Percentiles rank a stretch among this genome's conserved stretches.
These are phyloP conservation scores for Neurospora sp. DNA, from an alignment of 495 filamentous ascomycete species.

Conservation along the genomic window DNA sequence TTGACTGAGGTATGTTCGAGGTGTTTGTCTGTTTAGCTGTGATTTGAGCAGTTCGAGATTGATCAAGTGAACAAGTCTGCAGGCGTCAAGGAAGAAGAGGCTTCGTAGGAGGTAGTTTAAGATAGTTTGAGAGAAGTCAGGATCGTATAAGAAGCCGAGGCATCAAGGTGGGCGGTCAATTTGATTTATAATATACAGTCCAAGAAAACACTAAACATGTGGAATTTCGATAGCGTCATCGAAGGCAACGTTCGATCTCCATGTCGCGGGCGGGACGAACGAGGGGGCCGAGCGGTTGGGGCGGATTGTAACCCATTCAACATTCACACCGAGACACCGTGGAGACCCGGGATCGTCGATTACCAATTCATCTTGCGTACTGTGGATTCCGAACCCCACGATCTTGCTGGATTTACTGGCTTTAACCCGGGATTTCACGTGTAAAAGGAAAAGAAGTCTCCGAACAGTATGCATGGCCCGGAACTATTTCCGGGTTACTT, in stretches of 20 bases:
- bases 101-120: background rate
- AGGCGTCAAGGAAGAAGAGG: background rate
- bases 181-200: background rate
- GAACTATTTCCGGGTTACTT: background rate
- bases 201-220: background rate
- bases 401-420: background rate
- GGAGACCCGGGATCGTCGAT: background rate
- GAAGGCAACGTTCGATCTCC: background rate
- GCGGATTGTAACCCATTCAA: background rate
- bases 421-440: background rate
- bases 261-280: background rate
- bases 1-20: background rate
- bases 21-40: background rate
- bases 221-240: background rate
- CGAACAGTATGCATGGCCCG: background rate
- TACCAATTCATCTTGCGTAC: background rate
- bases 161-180: background rate
- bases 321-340: background rate
- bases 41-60: background rate
- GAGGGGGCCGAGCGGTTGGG: background rate
- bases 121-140: background rate
- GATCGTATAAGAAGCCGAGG: background rate
- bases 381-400: background rate
- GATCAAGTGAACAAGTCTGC: background rate
- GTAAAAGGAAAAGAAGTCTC: background rate